These are phyloP conservation scores for Eucalyptus marginata DNA, from an alignment of 345 rosid species.

Conservation along the genomic window DNA sequence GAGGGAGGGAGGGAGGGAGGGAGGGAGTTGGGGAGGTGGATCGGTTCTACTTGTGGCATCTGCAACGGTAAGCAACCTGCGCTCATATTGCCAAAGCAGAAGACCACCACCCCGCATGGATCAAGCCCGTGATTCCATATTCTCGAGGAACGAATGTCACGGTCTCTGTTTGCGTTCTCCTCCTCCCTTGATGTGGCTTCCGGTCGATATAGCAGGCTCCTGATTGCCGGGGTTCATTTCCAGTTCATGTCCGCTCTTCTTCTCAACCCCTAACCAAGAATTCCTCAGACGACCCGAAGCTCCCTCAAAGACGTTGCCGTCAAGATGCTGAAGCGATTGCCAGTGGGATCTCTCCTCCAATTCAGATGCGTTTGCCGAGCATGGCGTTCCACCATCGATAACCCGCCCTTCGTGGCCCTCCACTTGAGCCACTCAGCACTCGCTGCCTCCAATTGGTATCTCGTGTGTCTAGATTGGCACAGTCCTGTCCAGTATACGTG, in stretches of 20 bases:
- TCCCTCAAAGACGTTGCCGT: neutral
- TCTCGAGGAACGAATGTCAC: neutral
- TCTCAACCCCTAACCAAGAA: neutral
- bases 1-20: no score
- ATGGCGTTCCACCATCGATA: neutral
- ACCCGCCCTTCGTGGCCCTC: neutral
- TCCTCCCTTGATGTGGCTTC: neutral
- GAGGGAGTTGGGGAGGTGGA: no score
- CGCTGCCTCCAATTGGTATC: neutral
- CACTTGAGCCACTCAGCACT: neutral
- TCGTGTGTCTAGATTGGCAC: neutral
- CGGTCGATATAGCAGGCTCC: neutral
- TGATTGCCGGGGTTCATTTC: neutral
- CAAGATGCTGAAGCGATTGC: no score
- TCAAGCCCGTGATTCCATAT: neutral
- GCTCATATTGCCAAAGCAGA: neutral
- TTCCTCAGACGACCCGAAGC: neutral
- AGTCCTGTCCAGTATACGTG: neutral
- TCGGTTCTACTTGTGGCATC: no score
- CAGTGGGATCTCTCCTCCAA: no score
- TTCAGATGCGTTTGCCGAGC: no score
- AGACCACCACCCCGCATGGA: neutral
- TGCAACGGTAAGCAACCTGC: neutral
- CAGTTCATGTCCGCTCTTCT: neutral
- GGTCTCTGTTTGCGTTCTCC: neutral